Conservation (phyloP, 179 eudicot genomes). For the Camellia oleifera region DNA sequence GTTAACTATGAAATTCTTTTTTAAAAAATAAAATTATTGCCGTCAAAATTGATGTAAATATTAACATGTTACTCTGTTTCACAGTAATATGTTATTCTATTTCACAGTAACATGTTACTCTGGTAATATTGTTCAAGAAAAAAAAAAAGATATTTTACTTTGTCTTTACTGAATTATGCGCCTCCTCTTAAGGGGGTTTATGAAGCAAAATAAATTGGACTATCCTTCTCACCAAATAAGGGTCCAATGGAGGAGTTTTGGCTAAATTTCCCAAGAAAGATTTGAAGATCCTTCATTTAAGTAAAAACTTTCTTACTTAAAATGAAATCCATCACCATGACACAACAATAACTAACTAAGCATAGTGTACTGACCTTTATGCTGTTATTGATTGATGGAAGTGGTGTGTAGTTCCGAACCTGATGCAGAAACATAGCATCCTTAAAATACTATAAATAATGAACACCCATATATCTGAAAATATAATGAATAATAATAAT, state of each 20-base stretch:
- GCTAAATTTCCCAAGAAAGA: background rate
- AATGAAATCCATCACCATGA: background rate
- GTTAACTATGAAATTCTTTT: no score
- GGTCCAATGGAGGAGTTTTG: no score
- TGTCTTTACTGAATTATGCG: no score
- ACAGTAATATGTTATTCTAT: no score
- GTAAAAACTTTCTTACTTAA: background rate
- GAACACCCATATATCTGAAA: background rate
- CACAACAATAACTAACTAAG: background rate
- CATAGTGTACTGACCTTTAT: slow-evolving; percentile 48
- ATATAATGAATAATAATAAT: background rate
- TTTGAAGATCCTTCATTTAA: background rate
- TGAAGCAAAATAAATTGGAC: background rate
- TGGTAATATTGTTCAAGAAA: no score
- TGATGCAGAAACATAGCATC: slow-evolving; percentile 24
- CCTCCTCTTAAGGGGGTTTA: background rate
- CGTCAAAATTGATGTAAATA: no score
- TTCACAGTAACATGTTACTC: no score
- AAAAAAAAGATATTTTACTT: no score
- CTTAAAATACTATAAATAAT: background rate
- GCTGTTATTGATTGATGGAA: slow-evolving; percentile 57
- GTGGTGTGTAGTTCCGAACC: slow-evolving; percentile 57
- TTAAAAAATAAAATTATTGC: no score
- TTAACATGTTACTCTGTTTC: no score
- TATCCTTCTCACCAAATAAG: no score